phyloP scores from a whole-genome alignment of 345 rosid species.

The Diplotaxis tenuifolia region DNA sequence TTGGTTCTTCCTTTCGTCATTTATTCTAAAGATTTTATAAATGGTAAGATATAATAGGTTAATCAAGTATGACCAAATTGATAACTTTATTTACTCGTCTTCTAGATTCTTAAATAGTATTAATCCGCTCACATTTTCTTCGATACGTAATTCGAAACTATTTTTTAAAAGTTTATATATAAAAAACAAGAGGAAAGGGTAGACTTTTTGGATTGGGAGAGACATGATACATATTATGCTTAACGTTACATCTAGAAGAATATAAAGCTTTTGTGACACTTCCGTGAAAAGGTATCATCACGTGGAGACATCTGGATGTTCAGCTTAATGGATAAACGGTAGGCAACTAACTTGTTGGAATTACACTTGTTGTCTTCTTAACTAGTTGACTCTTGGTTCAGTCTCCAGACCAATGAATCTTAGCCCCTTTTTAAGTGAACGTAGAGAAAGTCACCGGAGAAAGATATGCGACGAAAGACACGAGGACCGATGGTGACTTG shows the following conservation, averaged over 20 bases:
- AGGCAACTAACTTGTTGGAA: conserved; percentile 36
- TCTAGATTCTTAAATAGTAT: conserved; percentile 18
- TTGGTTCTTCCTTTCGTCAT: no score
- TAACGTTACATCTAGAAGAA: conserved; percentile 35
- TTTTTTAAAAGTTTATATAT: background rate
- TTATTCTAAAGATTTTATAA: no score
- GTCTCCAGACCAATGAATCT: conserved; percentile 25
- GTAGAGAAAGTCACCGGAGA: conserved; percentile 32
- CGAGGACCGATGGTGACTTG: conserved; percentile 12
- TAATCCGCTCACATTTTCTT: background rate
- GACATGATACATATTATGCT: conserved; percentile 3
- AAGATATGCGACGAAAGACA: conserved; percentile 23
- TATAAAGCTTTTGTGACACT: conserved; percentile 18
- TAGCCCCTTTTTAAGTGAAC: conserved; percentile 15
- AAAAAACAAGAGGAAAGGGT: conserved; percentile 5
- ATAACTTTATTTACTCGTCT: conserved; percentile 7
- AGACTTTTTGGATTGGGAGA: conserved; percentile 5
- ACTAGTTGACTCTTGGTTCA: conserved; percentile 24
- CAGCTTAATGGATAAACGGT: conserved; percentile 25
- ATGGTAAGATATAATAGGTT: background rate
- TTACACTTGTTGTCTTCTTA: conserved; percentile 21
- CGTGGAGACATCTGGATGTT: conserved; percentile 13
- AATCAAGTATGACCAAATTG: conserved; percentile 1
- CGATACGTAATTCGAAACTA: no score
- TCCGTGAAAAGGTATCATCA: background rate